Evolutionary conservation across 805 yeast species (phyloP).

Genomic region (Tetrapisispora arboricola): DNA sequence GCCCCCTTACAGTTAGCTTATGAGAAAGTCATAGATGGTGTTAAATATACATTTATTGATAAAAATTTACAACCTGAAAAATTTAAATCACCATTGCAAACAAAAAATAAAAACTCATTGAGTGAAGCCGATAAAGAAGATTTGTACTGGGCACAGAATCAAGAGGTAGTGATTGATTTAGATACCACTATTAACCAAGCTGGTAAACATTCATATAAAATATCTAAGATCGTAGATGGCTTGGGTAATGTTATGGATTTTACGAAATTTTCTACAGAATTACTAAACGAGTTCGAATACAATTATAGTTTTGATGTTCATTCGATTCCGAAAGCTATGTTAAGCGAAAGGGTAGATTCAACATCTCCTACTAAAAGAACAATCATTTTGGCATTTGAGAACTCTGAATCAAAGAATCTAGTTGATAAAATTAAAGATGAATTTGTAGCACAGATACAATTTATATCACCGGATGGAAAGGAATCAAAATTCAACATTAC

Average conservation of each 20-base stretch:
- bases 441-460: slow-evolving; percentile 28
- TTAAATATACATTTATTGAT: slow-evolving; percentile 25
- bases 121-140: slow-evolving; percentile 30
- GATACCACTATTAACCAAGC: slow-evolving; percentile 33
- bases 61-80: slow-evolving; percentile 42
- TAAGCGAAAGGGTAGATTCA: slow-evolving; percentile 33
- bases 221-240: slow-evolving; percentile 54
- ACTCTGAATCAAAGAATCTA: not conserved
- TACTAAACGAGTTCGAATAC: slow-evolving; percentile 24
- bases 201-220: slow-evolving; percentile 48
- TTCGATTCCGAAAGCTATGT: slow-evolving; percentile 42
- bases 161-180: slow-evolving; percentile 35
- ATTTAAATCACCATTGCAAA: slow-evolving; percentile 41
- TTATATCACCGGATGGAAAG: slow-evolving; percentile 21
- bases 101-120: slow-evolving; percentile 21
- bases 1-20: slow-evolving; percentile 62
- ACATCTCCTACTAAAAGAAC: slow-evolving; percentile 32
- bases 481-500: slow-evolving; percentile 17
- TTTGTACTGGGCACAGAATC: slow-evolving; percentile 35
- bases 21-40: slow-evolving; percentile 35
- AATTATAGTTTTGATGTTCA: slow-evolving; percentile 42
- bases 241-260: slow-evolving; percentile 49
- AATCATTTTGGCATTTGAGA: slow-evolving; percentile 27
- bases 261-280: slow-evolving; percentile 22
- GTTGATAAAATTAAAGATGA: slow-evolving; percentile 13